A percentile compares a stretch with the other conserved stretches of the same genome.
These are phyloP conservation scores for Balansia obtecta DNA, from an alignment of 2,329 filamentous ascomycete genomes.

Conservation along the genomic window DNA sequence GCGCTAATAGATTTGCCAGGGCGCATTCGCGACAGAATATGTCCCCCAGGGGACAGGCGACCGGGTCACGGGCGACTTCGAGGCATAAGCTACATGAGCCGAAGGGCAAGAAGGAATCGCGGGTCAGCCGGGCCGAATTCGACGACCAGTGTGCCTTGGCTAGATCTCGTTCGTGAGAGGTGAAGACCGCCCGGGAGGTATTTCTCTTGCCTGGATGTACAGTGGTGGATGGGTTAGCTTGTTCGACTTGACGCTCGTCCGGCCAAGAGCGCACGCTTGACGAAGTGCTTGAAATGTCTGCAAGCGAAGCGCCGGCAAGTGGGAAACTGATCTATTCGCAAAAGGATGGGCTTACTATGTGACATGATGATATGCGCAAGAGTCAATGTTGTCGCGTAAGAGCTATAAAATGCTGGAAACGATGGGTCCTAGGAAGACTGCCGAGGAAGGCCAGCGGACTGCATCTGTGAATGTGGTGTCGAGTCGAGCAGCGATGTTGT, in stretches of 20 bases:
- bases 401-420: neutral
- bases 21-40: conserved; percentile 95
- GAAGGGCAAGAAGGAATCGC: conserved; percentile 88
- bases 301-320: too few relatives aligned
- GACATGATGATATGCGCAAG: conserved; percentile 30
- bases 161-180: conserved; percentile 73
- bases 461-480: too few relatives aligned
- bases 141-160: conserved; percentile 74
- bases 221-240: neutral
- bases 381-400: neutral
- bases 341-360: conserved; percentile 29
- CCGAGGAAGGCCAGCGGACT: neutral
- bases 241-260: neutral
- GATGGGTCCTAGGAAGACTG: neutral
- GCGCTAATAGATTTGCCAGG: conserved; percentile 76
- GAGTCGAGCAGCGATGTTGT: too few relatives aligned
- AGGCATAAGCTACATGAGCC: conserved; percentile 82
- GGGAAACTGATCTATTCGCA: neutral
- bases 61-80: conserved; percentile 65
- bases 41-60: conserved; percentile 74
- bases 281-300: too few relatives aligned
- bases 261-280: neutral
- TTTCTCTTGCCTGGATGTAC: conserved; percentile 61
- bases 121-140: conserved; percentile 68
- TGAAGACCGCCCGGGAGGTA: conserved; percentile 87